Evolutionary conservation across 805 yeast genomes (phyloP), one percentile per base, ranked within the genome.

Genomic region (Pichia eremophila): DNA sequence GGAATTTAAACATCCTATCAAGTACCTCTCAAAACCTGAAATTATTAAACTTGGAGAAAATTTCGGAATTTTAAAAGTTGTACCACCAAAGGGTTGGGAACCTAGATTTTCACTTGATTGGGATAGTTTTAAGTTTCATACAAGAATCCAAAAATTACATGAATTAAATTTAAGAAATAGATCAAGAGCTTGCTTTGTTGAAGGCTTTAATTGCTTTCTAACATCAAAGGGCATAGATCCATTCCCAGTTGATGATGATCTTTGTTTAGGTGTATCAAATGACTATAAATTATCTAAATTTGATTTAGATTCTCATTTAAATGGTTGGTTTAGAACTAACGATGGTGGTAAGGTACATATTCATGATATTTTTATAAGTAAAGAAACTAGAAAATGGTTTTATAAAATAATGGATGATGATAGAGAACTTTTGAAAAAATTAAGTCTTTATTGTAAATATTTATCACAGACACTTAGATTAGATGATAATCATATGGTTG

Each of bases 121-220:
- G 41, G 56, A 65, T 8, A 60, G 58, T n/a, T 84, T 85, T 62
- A 71, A 64, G 43, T 85, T 85, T 58, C 81, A 77, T 51, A 83
- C 88, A 9, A 63, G 95, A 46, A 59, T 81, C n/a, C 93, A 85
- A 59, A 75, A 72, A 42, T 57, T 85, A 46, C 74, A 77, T 55
- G 87, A 83, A 58, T 65, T 85, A 57, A 80, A 82, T 27, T 60
- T 85, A 17, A 60, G 74, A 8, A 81, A 81, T 48, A 68, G 95
- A 51, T 76, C 83, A 34, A 67, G 90, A 42, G 66, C 73, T 49
- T 78, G 79, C 54, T 85, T 84, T 64, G 66, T 68, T 41, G 78
- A 74, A 46, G 87, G 82, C 52, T 63, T 84, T 49, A 73, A 75
- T 49, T 75, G 85, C 49, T 84, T 68, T 56, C 60, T 74, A 53